Percentiles rank a stretch among this genome's conserved stretches.
phyloP scores from a whole-genome alignment of 2,329 filamentous ascomycete species.

The Nemania diffusa region DNA sequence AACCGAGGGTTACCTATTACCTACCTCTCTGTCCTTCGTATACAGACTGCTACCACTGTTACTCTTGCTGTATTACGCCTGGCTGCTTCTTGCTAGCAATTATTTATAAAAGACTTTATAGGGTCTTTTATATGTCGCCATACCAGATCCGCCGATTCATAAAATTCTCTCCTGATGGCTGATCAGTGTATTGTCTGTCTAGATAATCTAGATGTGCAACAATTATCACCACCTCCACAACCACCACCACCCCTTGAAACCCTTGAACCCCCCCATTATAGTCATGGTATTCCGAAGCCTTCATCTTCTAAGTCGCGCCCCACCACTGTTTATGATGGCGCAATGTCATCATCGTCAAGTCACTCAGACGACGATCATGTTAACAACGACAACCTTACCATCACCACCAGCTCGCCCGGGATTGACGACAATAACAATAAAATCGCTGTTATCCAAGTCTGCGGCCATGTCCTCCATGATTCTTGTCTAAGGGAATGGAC shows the following conservation, averaged over 20 bases:
- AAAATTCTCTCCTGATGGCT: conserved; percentile 57
- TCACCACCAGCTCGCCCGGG: conserved; percentile 38
- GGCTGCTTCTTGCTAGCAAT: conserved; percentile 36
- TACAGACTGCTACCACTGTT: conserved; percentile 34
- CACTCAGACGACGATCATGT: conserved; percentile 44
- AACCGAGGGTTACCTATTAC: conserved; percentile 28
- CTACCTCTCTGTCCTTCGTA: conserved; percentile 16
- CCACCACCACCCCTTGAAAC: conserved; percentile 43
- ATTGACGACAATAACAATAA: conserved; percentile 53
- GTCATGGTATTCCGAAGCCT: conserved; percentile 29
- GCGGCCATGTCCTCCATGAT: conserved; percentile 92
- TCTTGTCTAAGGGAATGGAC: conserved; percentile 94
- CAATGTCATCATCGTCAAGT: conserved; percentile 41
- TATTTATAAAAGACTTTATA: conserved; percentile 47
- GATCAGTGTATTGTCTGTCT: conserved; percentile 78
- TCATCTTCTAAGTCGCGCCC: conserved; percentile 32
- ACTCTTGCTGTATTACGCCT: conserved; percentile 31
- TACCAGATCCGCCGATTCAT: conserved; percentile 47
- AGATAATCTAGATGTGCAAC: conserved; percentile 62
- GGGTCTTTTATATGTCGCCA: conserved; percentile 51
- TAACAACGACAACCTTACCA: conserved; percentile 38
- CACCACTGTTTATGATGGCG: conserved; percentile 31
- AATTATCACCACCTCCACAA: conserved; percentile 41
- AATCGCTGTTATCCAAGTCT: conserved; percentile 74
- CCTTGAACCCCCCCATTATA: conserved; percentile 30